These are phyloP conservation scores for Elasticomyces elasticus DNA, from an alignment of 495 filamentous ascomycete species.

Conservation along the genomic window DNA sequence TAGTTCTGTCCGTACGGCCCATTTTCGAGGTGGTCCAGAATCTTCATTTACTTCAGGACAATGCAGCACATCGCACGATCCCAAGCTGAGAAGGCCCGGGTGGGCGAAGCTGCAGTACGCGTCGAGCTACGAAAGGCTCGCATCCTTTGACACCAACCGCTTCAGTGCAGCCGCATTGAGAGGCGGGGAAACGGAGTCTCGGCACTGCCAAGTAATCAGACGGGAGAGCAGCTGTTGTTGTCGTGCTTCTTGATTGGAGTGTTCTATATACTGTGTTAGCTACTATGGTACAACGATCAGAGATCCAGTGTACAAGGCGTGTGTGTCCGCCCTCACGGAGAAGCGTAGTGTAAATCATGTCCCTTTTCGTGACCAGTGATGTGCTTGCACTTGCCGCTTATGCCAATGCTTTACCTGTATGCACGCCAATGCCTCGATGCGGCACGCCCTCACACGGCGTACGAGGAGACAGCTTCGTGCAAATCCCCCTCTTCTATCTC, in stretches of 20 bases:
- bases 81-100: no score
- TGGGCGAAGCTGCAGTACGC: neutral
- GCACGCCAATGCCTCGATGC: no score
- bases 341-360: neutral
- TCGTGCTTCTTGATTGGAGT: neutral
- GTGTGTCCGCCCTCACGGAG: neutral
- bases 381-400: neutral
- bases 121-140: neutral
- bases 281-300: conserved; percentile 11
- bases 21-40: no score
- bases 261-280: neutral
- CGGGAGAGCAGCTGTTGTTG: neutral
- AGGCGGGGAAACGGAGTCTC: neutral
- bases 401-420: no score
- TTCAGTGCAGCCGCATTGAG: neutral
- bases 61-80: neutral
- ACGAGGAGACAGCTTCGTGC: neutral
- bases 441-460: neutral
- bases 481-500: conserved; percentile 1
- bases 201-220: neutral
- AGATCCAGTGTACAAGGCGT: conserved; percentile 6
- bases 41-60: no score
- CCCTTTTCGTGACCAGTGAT: neutral
- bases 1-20: no score
- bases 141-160: neutral